A percentile compares a stretch with the other conserved stretches of the same genome.
phyloP scores from a whole-genome alignment of 2,329 filamentous ascomycete genomes.

The Curvularia sp. region DNA sequence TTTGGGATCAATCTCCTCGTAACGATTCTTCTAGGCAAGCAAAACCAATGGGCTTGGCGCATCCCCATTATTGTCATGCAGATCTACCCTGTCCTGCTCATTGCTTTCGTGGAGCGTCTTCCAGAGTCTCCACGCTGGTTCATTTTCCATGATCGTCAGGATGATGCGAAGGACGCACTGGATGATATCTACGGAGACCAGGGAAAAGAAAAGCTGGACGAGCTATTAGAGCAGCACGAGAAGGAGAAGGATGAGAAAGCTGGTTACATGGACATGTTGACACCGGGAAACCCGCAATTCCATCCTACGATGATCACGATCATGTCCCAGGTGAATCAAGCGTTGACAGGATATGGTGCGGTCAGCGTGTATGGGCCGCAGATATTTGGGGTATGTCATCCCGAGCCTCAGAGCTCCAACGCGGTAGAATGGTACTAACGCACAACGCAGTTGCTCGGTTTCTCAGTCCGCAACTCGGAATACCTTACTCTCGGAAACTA shows the following conservation, averaged over 20 bases:
- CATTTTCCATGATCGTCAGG: slow-evolving; percentile 59
- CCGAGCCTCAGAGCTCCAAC: neutral
- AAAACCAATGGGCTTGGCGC: slow-evolving; percentile 68
- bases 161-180: slow-evolving; percentile 61
- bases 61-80: slow-evolving; percentile 69
- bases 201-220: slow-evolving; percentile 58
- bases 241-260: slow-evolving; percentile 59
- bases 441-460: slow-evolving; percentile 65
- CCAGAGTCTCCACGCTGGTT: slow-evolving; percentile 67
- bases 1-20: slow-evolving; percentile 66
- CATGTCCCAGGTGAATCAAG: slow-evolving; percentile 70
- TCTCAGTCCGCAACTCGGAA: slow-evolving; percentile 60
- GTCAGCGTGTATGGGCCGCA: slow-evolving; percentile 70
- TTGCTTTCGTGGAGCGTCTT: slow-evolving; percentile 61
- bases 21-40: slow-evolving; percentile 62
- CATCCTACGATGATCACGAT: slow-evolving; percentile 67
- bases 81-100: slow-evolving; percentile 62
- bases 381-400: slow-evolving; percentile 60
- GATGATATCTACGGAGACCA: slow-evolving; percentile 60
- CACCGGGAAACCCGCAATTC: slow-evolving; percentile 62
- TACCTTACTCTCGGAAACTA: slow-evolving; percentile 68
- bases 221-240: slow-evolving; percentile 60
- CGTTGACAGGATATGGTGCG: slow-evolving; percentile 65
- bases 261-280: slow-evolving; percentile 65
- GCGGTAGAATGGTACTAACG: slow-evolving; percentile 53